Percentiles rank a stretch among this genome's conserved stretches.
Evolutionary conservation across 1,284 basidiomycete genomes (phyloP).

Genomic region (Sphaerobolus stellatus): DNA sequence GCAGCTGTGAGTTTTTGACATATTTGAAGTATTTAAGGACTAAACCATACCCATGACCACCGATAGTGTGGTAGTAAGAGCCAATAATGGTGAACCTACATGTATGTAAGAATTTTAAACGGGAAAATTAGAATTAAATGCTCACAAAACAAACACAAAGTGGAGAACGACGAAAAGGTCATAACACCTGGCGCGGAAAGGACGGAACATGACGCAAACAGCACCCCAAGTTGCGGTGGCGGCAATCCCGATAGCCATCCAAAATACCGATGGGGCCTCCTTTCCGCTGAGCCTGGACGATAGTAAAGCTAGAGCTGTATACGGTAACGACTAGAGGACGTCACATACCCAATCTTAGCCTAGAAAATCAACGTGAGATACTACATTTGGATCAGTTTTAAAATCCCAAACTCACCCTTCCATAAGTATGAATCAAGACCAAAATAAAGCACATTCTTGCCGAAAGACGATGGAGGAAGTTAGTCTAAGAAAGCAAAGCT

Average conservation of each 20-base stretch:
- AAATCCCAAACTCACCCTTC: constrained; percentile 14
- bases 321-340: too few species aligned
- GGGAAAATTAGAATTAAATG: constrained; percentile 4
- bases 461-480: constrained; percentile 28
- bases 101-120: background rate
- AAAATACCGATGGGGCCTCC: constrained; percentile 18
- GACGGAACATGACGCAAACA: constrained; percentile 41
- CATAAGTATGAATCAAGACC: constrained; percentile 28
- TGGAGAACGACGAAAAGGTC: constrained; percentile 49
- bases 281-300: background rate
- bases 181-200: constrained; percentile 42
- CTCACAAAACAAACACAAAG: constrained; percentile 42
- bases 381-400: background rate
- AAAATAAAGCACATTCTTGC: constrained; percentile 26
- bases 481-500: constrained; percentile 18
- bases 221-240: constrained; percentile 39
- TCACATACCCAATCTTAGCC: background rate
- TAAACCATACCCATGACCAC: background rate
- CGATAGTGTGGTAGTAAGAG: constrained; percentile 41
- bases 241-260: constrained; percentile 41
- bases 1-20: background rate
- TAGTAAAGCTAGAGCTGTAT: background rate
- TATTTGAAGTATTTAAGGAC: background rate
- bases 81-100: constrained; percentile 41
- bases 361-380: background rate